Evolutionary conservation across 441 rosid genomes (phyloP), one percentile per base, ranked within the genome.

Genomic region (Mallotus repandus): DNA sequence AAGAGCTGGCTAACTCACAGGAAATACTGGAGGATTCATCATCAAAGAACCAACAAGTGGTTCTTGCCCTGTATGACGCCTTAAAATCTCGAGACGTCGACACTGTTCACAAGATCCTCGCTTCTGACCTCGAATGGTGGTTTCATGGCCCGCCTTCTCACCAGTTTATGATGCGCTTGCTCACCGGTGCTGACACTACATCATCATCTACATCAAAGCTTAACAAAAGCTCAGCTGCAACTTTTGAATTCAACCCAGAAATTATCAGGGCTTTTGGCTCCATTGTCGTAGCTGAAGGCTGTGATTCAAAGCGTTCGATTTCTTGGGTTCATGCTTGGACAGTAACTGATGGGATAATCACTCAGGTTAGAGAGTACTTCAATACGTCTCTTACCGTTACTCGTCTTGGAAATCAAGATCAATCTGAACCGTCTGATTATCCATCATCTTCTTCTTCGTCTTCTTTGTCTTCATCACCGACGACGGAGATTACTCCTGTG

Each of bases 131-230:
- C 49, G 98, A 94, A 85, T 89, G 92, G 85, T 92, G 98, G 98
- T 94, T 94, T 80, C 98, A 94, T 70, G 98, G 98, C 21, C 98
- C 98, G 4, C 98, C 97, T 2, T 81, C 93, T 22, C 89, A 92
- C 85, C 98, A 94, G 89, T 92, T 84, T 88, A 57, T 94, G 96
- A 94, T 92, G 98, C 97, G 88, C 86, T 81, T 86, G 16, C 94
- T 94, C 74, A 94, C 98, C 21, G 98, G 98, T 50, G 79, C 78
- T 32, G 60, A 71, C 60, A 15, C 78, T 16, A 1, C 80, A 11
- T 53, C 83, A 11, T 43, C 29, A 25, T 25, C 29, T 0, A n/a
- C 0, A 43, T 4, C 7, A 43, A 43, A 43, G 29, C 29, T 25
- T 25, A 43, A 2, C 53, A 49, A 2, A 10, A 49, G 15, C 75